phyloP scores from a whole-genome alignment of 2,329 filamentous ascomycete genomes.

The Calonectria leucothoes region DNA sequence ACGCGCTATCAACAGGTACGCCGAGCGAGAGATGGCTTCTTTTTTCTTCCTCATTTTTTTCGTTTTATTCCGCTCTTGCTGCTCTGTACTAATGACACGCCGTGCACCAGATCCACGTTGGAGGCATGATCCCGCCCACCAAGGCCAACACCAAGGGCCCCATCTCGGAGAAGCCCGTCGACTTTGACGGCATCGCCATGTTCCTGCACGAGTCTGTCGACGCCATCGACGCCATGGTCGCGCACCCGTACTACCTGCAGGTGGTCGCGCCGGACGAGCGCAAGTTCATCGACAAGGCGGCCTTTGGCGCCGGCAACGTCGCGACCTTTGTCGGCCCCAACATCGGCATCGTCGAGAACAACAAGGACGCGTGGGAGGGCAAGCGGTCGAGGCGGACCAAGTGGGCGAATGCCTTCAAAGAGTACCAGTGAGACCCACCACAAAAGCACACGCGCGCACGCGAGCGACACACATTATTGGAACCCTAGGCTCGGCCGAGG shows the following conservation, averaged over 20 bases:
- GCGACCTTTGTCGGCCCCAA: neutral
- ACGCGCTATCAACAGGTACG: neutral
- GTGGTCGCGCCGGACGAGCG: neutral
- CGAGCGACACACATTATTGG: neutral
- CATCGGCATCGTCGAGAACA: neutral
- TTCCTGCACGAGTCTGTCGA: neutral
- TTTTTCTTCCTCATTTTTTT: too few relatives aligned
- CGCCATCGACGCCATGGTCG: neutral
- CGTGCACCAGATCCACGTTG: neutral
- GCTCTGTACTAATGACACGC: neutral
- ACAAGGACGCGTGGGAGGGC: neutral
- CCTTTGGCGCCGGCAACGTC: neutral
- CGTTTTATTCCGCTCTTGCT: neutral
- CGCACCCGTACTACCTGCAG: neutral
- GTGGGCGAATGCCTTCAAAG: neutral
- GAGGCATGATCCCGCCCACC: neutral
- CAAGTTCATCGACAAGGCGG: neutral
- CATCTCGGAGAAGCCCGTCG: neutral
- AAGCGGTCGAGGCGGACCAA: neutral
- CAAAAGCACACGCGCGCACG: too few relatives aligned
- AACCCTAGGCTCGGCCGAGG: neutral
- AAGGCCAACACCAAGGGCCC: neutral
- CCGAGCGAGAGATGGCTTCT: too few relatives aligned
- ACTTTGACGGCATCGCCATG: neutral
- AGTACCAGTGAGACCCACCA: neutral